These are phyloP conservation scores for Ustilago xerochloae DNA, from an alignment of 1,284 basidiomycete species.

Conservation along the genomic window DNA sequence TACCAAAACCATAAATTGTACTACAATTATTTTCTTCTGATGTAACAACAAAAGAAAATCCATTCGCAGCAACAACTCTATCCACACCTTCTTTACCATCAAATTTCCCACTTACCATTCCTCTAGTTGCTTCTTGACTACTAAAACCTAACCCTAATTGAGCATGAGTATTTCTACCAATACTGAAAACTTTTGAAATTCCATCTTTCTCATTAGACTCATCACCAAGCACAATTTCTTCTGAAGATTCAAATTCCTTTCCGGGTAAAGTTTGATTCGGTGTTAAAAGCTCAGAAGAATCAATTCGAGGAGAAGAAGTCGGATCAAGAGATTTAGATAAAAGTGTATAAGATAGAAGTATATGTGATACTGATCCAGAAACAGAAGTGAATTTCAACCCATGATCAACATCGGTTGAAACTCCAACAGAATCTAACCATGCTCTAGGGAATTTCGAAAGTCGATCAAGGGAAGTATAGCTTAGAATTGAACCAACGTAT, in stretches of 20 bases:
- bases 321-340: background rate
- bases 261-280: too few relatives aligned
- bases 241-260: too few relatives aligned
- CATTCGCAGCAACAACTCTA: slow-evolving; percentile 6
- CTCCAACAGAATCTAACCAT: slow-evolving; percentile 29
- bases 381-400: slow-evolving; percentile 1
- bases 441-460: slow-evolving; percentile 16
- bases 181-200: slow-evolving; percentile 23
- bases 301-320: too few relatives aligned
- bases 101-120: slow-evolving; percentile 28
- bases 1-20: slow-evolving; percentile 21
- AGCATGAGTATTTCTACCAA: slow-evolving; percentile 40
- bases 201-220: too few relatives aligned
- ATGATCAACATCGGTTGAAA: slow-evolving; percentile 20
- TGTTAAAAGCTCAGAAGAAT: too few relatives aligned
- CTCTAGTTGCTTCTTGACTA: slow-evolving; percentile 40
- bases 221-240: too few relatives aligned
- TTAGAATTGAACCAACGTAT: slow-evolving; percentile 26
- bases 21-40: background rate
- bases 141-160: slow-evolving; percentile 43
- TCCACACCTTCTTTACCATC: slow-evolving; percentile 7
- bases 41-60: slow-evolving; percentile 29
- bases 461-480: slow-evolving; percentile 8
- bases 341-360: slow-evolving; percentile 19
- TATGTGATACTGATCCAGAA: background rate